phyloP scores from a whole-genome alignment of 345 rosid genomes.

The Eucalyptus curtisii region DNA sequence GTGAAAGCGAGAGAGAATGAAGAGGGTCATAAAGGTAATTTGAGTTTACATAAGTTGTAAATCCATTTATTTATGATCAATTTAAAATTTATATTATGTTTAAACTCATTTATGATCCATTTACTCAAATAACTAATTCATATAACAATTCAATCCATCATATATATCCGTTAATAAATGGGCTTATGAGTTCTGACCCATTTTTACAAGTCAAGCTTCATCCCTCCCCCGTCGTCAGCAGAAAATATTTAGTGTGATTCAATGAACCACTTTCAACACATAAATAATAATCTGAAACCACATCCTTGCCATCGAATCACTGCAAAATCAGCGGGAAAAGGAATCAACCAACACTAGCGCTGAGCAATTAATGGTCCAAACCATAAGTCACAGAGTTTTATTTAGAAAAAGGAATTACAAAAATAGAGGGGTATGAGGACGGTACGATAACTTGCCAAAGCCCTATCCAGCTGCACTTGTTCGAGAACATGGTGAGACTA shows the following conservation, averaged over 20 bases:
- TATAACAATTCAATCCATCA: no score
- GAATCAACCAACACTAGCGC: not conserved
- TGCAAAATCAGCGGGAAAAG: not conserved
- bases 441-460: not conserved
- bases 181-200: not conserved
- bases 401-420: not conserved
- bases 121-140: not conserved
- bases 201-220: not conserved
- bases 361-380: not conserved
- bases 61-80: not conserved
- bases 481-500: not conserved
- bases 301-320: not conserved
- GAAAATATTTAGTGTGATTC: conserved; percentile 14
- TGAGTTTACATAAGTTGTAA: not conserved
- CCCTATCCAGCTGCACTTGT: not conserved
- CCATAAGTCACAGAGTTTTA: not conserved
- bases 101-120: no score
- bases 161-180: no score
- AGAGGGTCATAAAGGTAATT: no score
- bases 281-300: not conserved
- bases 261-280: not conserved
- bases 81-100: no score
- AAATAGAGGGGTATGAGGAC: not conserved
- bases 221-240: not conserved
- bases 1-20: no score